Conservation (phyloP, 1,139 yeast genomes). For the Torulaspora pretoriensis region DNA sequence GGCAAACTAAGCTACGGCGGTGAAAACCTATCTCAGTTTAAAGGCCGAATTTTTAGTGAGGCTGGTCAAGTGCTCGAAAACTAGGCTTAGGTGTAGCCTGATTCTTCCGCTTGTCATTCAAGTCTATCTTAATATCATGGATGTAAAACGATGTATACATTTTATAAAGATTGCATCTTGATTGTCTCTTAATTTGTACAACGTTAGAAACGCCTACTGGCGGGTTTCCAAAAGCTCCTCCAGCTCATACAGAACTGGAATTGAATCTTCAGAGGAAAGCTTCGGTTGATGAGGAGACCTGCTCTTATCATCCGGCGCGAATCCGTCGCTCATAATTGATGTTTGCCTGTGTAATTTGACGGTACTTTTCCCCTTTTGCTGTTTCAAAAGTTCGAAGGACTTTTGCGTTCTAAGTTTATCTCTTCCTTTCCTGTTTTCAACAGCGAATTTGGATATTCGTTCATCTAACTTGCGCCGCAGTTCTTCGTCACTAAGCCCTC, state of each 20-base stretch:
- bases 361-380: slow-evolving; percentile 3
- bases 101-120: background rate
- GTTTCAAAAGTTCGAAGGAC: slow-evolving; percentile 31
- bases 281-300: slow-evolving; percentile 9
- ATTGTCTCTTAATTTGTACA: background rate
- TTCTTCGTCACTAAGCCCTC: slow-evolving; percentile 31
- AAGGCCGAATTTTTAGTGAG: slow-evolving; percentile 47
- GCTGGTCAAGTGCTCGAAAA: slow-evolving; percentile 15
- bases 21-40: slow-evolving; percentile 65
- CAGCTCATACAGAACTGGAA: slow-evolving; percentile 18
- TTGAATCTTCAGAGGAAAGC: slow-evolving; percentile 18
- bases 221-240: slow-evolving; percentile 13
- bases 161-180: background rate
- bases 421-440: slow-evolving; percentile 30
- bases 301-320: slow-evolving; percentile 5
- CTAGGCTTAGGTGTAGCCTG: background rate
- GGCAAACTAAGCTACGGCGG: slow-evolving; percentile 77
- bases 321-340: slow-evolving; percentile 2
- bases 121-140: background rate
- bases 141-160: background rate
- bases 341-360: slow-evolving; percentile 1
- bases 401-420: slow-evolving; percentile 28
- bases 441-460: slow-evolving; percentile 28
- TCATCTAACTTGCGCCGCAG: slow-evolving; percentile 28
- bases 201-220: background rate